Percentiles rank a stretch among this genome's conserved stretches.
These are phyloP conservation scores for Leishmania turanica DNA, from an alignment of 208 protist species.

Conservation along the genomic window DNA sequence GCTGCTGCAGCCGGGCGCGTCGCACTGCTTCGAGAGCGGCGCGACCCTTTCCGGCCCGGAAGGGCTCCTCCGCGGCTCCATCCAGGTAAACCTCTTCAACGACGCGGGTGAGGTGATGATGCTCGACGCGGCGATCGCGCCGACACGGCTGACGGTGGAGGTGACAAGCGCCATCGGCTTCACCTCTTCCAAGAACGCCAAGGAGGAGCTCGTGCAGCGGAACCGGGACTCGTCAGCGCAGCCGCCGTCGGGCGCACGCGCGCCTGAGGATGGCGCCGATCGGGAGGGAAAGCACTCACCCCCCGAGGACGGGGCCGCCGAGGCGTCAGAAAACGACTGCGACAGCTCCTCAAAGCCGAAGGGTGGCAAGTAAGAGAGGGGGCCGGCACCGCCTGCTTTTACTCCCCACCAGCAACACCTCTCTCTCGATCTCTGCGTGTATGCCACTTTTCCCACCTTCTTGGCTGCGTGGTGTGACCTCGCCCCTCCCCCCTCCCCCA, in stretches of 20 bases:
- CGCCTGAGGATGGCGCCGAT: background rate
- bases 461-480: background rate
- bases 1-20: slow-evolving; percentile 69
- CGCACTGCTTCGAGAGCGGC: slow-evolving; percentile 79
- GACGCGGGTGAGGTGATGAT: slow-evolving; percentile 63
- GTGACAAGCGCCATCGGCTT: slow-evolving; percentile 26
- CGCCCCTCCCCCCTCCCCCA: too few relatives aligned
- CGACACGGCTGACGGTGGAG: slow-evolving; percentile 57
- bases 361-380: background rate
- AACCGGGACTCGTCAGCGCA: background rate
- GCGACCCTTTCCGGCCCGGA: slow-evolving; percentile 49
- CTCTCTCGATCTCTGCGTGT: background rate
- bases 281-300: background rate
- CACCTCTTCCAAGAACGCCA: slow-evolving; percentile 12
- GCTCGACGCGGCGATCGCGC: slow-evolving; percentile 74
- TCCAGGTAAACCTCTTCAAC: slow-evolving; percentile 85
- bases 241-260: background rate
- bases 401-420: background rate
- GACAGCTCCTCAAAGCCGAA: background rate
- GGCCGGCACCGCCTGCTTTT: background rate
- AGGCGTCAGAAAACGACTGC: background rate
- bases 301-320: background rate
- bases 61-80: slow-evolving; percentile 80
- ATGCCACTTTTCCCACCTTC: background rate
- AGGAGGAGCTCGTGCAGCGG: slow-evolving; percentile 32